A percentile compares a stretch with the other conserved stretches of the same genome.
These are phyloP conservation scores for Metschnikowia peoriensis DNA, from an alignment of 805 yeast species.

Conservation along the genomic window DNA sequence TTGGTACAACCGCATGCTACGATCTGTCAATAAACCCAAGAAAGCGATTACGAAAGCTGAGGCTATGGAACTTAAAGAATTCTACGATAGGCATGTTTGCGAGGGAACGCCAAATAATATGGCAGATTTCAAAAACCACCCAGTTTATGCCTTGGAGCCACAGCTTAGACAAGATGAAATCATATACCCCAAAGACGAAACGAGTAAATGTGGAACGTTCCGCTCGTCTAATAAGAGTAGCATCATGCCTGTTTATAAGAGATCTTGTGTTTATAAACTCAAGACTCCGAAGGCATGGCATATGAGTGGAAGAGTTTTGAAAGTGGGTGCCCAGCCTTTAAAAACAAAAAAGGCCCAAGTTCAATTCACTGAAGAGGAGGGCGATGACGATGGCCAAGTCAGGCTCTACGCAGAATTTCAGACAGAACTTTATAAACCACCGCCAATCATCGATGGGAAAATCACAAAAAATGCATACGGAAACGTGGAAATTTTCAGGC, in stretches of 20 bases:
- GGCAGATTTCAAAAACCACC: slow-evolving; percentile 84
- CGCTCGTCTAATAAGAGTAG: slow-evolving; percentile 30
- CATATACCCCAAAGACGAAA: slow-evolving; percentile 57
- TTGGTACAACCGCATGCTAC: slow-evolving; percentile 60
- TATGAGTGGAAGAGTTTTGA: slow-evolving; percentile 71
- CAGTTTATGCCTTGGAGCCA: slow-evolving; percentile 74
- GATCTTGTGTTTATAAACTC: slow-evolving; percentile 61
- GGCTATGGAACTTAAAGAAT: slow-evolving; percentile 57
- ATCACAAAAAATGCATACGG: slow-evolving; percentile 78
- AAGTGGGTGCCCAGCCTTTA: slow-evolving; percentile 65
- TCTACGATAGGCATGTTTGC: slow-evolving; percentile 55
- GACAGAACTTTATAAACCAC: slow-evolving; percentile 69
- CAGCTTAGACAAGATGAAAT: slow-evolving; percentile 75
- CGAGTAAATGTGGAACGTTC: slow-evolving; percentile 64
- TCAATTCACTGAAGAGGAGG: slow-evolving; percentile 37
- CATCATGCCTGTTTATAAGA: slow-evolving; percentile 61
- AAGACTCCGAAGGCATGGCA: slow-evolving; percentile 86
- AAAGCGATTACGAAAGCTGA: slow-evolving; percentile 37
- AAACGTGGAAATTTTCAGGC: slow-evolving; percentile 75
- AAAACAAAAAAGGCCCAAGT: slow-evolving; percentile 27
- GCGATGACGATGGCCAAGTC: slow-evolving; percentile 48
- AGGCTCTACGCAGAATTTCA: slow-evolving; percentile 76
- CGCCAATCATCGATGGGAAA: slow-evolving; percentile 60
- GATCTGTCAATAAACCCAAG: slow-evolving; percentile 25
- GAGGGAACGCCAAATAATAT: slow-evolving; percentile 89